These are phyloP conservation scores for Metarhizium sp. DNA, from an alignment of 2,329 filamentous ascomycete genomes.

Conservation along the genomic window DNA sequence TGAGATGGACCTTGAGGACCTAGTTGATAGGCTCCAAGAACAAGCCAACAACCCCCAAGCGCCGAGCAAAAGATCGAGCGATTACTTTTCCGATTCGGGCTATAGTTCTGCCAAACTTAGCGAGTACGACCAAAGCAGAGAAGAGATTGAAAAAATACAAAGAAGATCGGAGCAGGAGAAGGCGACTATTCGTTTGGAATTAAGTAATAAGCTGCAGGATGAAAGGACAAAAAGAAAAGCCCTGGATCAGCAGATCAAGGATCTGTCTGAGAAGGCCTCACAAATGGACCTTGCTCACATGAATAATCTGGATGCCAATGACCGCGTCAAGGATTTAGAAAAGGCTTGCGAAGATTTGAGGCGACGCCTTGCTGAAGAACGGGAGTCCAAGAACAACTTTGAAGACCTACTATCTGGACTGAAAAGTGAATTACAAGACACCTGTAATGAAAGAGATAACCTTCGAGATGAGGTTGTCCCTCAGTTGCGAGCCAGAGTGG, in stretches of 20 bases:
- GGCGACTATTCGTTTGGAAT: conserved; percentile 73
- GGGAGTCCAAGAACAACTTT: conserved; percentile 82
- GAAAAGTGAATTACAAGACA: conserved; percentile 69
- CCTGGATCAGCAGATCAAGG: conserved; percentile 75
- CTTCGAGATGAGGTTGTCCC: conserved; percentile 83
- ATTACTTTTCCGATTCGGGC: conserved; percentile 97
- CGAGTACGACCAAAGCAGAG: conserved; percentile 51
- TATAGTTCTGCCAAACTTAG: conserved; percentile 75
- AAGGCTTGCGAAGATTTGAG: conserved; percentile 71
- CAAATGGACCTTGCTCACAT: conserved; percentile 46
- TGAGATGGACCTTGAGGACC: conserved; percentile 93
- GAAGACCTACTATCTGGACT: conserved; percentile 84
- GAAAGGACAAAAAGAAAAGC: conserved; percentile 67
- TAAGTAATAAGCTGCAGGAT: conserved; percentile 79
- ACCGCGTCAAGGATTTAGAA: conserved; percentile 69
- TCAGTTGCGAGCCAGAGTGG: conserved; percentile 63
- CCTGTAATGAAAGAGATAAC: conserved; percentile 84
- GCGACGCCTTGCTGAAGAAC: conserved; percentile 74
- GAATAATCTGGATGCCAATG: conserved; percentile 45
- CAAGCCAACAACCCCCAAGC: conserved; percentile 54
- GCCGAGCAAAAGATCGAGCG: conserved; percentile 70
- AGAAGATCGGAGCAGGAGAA: conserved; percentile 84
- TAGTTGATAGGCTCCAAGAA: conserved; percentile 79
- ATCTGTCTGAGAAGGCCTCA: conserved; percentile 69
- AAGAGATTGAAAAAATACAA: conserved; percentile 75